Base-by-base conservation (phyloP, 2,329 filamentous ascomycete species). In the Exophiala mesophila region DNA sequence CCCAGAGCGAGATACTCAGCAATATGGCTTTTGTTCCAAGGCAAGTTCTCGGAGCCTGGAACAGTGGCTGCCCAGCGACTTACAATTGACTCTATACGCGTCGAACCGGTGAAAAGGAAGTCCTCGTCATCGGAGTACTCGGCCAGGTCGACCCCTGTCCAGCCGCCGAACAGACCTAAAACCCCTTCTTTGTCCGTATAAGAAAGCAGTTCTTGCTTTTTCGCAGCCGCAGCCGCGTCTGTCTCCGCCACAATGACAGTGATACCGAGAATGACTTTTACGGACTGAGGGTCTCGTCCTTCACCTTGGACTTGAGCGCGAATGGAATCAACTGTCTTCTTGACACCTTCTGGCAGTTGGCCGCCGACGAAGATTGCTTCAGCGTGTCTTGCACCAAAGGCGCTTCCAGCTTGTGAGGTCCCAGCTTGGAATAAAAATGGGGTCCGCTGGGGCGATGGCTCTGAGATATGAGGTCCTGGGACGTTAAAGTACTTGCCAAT, bases 61-160 rank as follows among this genome's bases (percentile, higher is more conserved):
- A 48, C 47, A 3, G 44, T 50, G 28, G 43, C 45, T 8, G 47
- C 39, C 47, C 47, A 53, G 16, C 44, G 36, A 30, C 47, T 41
- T 15, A 53, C 29, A 62, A 44, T 69, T 66, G 5, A 77, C 64
- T 52, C 68, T 71, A 53, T 72, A 60, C 13, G 75, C 2, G 66
- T 63, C 0, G 74, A 74, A 47, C 80, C 73, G 3, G 69, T 71
- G 1, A 70, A 69, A 0, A 69, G 73, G 44, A 82, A 66, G n/a
- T 76, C 73, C 50, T 80, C 70, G 45, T 81, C 78, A 26, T 83
- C 78, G 0, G 65, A 72, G 78, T 58, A 0, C 49, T 68, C 68
- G 2, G 71, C 75, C 12, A 80, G 63, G 52, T 81, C 77, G 43
- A 81, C 77, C 0, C 78, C 78, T 0, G 76, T 78, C 73, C 74